Evolutionary conservation across 148 eudicot genomes (phyloP).

Genomic region (Chenopodium formosanum): DNA sequence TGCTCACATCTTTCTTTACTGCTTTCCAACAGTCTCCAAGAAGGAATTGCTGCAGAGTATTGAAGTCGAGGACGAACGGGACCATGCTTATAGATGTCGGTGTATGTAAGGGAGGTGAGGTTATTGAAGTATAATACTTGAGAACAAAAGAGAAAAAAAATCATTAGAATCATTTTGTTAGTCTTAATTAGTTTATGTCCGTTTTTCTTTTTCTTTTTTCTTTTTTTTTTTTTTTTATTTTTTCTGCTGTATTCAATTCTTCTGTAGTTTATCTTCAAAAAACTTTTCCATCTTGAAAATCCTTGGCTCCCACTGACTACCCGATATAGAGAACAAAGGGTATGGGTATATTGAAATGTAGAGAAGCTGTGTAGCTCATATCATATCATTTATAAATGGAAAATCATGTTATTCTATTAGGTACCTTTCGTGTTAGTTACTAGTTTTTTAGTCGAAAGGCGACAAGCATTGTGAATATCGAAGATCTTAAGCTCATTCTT

Average conservation of each 20-base stretch:
- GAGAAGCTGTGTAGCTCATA: conserved; percentile 12
- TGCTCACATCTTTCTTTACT: neutral
- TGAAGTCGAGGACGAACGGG: conserved; percentile 39
- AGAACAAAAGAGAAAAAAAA: conserved; percentile 2
- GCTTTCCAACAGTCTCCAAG: conserved; percentile 59
- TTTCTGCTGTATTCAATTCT: conserved; percentile 13
- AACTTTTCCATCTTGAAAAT: neutral
- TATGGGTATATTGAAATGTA: conserved; percentile 19
- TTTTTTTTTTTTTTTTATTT: neutral
- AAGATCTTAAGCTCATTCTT: conserved; percentile 1
- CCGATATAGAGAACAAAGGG: conserved; percentile 11
- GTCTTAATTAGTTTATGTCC: conserved; percentile 3
- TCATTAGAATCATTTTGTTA: conserved; percentile 8
- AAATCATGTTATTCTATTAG: neutral
- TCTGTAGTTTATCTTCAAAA: conserved; percentile 11
- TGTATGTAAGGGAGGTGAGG: conserved; percentile 60
- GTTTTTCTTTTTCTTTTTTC: neutral
- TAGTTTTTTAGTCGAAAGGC: neutral
- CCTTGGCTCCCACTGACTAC: conserved; percentile 21
- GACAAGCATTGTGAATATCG: conserved; percentile 7
- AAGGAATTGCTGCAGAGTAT: conserved; percentile 75
- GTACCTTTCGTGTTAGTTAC: conserved; percentile 7
- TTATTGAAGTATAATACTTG: conserved; percentile 42
- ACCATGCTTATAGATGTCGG: conserved; percentile 68
- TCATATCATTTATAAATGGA: neutral